A percentile compares a stretch with the other conserved stretches of the same genome.
These are phyloP conservation scores for Harringtonia lauricola DNA, from an alignment of 2,329 filamentous ascomycete species.

Conservation along the genomic window DNA sequence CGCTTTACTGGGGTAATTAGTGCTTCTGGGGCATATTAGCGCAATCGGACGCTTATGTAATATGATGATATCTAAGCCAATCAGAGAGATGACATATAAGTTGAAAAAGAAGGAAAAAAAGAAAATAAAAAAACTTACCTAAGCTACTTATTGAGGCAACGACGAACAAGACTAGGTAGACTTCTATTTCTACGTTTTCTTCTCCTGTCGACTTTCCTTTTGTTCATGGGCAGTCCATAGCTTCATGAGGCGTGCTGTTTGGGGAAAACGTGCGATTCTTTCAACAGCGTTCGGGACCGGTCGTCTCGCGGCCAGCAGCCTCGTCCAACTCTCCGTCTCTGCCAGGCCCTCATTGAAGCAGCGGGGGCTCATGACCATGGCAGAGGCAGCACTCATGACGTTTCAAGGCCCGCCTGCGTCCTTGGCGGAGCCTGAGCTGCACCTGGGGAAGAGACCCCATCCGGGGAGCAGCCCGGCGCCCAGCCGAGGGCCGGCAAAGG, in stretches of 20 bases:
- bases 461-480: conserved; percentile 2
- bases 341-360: too few relatives aligned
- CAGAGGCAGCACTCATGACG: too few relatives aligned
- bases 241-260: background rate
- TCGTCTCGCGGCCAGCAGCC: background rate
- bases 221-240: background rate
- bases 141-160: too few relatives aligned
- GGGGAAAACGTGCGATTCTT: background rate
- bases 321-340: background rate
- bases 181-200: too few relatives aligned
- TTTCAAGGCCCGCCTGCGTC: too few relatives aligned
- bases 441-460: conserved; percentile 5
- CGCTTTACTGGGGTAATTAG: too few relatives aligned
- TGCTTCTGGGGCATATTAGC: too few relatives aligned
- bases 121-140: background rate
- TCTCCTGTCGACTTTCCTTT: background rate
- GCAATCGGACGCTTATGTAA: too few relatives aligned
- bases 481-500: conserved; percentile 12
- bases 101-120: background rate
- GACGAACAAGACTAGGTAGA: background rate
- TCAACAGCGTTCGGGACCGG: background rate
- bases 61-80: background rate
- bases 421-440: too few relatives aligned
- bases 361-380: too few relatives aligned
- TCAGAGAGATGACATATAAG: background rate